Evolutionary conservation across 2,329 filamentous ascomycete genomes (phyloP).

Genomic region (Fusarium sp.): DNA sequence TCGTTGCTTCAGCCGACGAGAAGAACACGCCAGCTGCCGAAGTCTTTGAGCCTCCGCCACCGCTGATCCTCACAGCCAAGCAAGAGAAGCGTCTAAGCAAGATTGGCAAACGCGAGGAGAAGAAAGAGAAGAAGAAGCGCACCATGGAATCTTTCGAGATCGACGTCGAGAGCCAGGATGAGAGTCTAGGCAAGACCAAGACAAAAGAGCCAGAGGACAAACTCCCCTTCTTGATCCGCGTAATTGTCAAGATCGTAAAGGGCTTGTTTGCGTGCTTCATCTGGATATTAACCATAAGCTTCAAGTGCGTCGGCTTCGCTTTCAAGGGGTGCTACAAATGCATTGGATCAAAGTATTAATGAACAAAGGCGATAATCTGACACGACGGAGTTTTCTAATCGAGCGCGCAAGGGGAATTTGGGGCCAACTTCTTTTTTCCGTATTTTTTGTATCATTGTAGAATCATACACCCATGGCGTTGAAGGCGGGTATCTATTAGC

Average conservation of each 20-base stretch:
- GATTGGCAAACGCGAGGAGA: conserved; percentile 49
- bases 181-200: conserved; percentile 56
- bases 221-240: conserved; percentile 63
- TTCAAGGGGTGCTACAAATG: conserved; percentile 65
- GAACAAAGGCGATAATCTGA: conserved; percentile 10
- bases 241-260: conserved; percentile 63
- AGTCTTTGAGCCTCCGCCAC: conserved; percentile 71
- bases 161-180: conserved; percentile 73
- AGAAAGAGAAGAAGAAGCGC: conserved; percentile 50
- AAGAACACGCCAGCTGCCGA: conserved; percentile 60
- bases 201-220: conserved; percentile 59
- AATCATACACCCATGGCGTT: conserved; percentile 47
- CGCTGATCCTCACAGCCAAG: conserved; percentile 40
- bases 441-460: conserved; percentile 45
- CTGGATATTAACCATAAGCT: conserved; percentile 67
- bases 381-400: conserved; percentile 19
- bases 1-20: conserved; percentile 70
- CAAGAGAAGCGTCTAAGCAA: conserved; percentile 49
- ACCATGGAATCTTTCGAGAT: conserved; percentile 70
- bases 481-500: conserved; percentile 47
- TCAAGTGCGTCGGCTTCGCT: conserved; percentile 66
- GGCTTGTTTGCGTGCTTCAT: conserved; percentile 69
- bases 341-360: conserved; percentile 59
- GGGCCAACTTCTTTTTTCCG: conserved; percentile 18
- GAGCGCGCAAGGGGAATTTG: neutral